Evolutionary conservation across 495 filamentous ascomycete species (phyloP).

Genomic region (Diplogelasinospora grovesii): DNA sequence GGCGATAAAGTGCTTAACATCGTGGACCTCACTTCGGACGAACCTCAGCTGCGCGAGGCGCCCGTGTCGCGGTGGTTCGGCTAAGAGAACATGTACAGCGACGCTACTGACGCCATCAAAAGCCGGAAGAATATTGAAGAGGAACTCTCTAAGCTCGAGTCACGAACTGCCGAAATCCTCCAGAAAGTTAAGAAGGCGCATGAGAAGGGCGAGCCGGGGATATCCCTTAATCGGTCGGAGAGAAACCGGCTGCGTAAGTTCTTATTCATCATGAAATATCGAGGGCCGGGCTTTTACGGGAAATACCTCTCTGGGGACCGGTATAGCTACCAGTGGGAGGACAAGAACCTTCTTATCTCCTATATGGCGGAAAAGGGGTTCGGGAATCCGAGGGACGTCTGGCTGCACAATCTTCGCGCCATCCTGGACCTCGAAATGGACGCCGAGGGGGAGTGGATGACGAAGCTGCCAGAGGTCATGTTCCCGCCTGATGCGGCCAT

Average conservation of each 20-base stretch:
- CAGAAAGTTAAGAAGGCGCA: conserved; percentile 27
- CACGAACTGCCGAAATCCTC: conserved; percentile 21
- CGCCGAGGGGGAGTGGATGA: conserved; percentile 26
- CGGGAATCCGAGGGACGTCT: conserved; percentile 44
- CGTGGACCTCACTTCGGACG: conserved; percentile 16
- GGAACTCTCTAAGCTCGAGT: conserved; percentile 30
- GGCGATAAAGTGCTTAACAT: conserved; percentile 19
- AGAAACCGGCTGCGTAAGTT: conserved; percentile 43
- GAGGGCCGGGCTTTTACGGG: conserved; percentile 25
- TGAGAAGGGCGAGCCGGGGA: conserved; percentile 10
- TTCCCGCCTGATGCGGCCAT: conserved; percentile 38
- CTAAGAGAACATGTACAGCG: conserved; percentile 38
- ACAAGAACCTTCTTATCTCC: conserved; percentile 27
- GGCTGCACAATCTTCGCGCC: conserved; percentile 39
- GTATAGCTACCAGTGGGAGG: conserved; percentile 33
- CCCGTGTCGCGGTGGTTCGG: conserved; percentile 33
- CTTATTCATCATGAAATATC: conserved; percentile 49
- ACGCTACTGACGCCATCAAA: conserved; percentile 16
- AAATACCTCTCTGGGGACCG: conserved; percentile 27
- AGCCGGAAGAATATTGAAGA: conserved; percentile 34
- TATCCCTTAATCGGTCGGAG: conserved; percentile 35
- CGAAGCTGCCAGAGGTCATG: conserved; percentile 25
- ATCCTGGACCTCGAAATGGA: conserved; percentile 44
- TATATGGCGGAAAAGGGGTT: conserved; percentile 44
- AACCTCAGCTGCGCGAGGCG: conserved; percentile 22